Conservation (phyloP, 176 grass and related monocot genomes). For the Bonia amplexicaulis region DNA sequence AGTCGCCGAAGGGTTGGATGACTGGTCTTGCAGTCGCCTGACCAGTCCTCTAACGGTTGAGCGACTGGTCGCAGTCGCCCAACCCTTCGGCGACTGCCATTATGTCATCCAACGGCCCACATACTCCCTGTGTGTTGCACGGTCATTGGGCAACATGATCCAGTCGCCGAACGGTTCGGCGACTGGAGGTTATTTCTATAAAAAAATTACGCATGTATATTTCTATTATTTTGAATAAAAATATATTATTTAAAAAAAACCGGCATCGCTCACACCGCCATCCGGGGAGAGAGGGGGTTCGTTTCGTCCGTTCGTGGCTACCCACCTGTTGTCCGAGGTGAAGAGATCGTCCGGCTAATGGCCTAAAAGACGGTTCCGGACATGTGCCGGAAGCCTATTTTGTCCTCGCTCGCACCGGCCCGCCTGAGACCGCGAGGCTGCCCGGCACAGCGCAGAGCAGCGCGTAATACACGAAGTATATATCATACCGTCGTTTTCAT, state of each 20-base stretch:
- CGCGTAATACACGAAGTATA: neutral
- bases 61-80: no score
- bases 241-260: no score
- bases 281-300: neutral
- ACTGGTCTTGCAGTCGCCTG: no score
- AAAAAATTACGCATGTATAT: no score
- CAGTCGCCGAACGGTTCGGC: no score
- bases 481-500: neutral
- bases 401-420: neutral
- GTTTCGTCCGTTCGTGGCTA: neutral
- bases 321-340: slow-evolving; percentile 13
- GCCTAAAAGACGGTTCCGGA: neutral
- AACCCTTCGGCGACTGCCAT: no score
- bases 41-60: no score
- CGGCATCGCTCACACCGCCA: slow-evolving; percentile 30
- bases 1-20: no score
- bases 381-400: neutral
- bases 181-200: no score
- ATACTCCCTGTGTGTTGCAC: fast-evolving
- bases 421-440: neutral
- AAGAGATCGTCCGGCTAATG: neutral
- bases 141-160: fast-evolving
- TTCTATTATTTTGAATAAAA: no score
- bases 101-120: no score
- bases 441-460: neutral